These are phyloP conservation scores for Knoxia roxburghii DNA, from an alignment of 257 asterid species.

Conservation along the genomic window DNA sequence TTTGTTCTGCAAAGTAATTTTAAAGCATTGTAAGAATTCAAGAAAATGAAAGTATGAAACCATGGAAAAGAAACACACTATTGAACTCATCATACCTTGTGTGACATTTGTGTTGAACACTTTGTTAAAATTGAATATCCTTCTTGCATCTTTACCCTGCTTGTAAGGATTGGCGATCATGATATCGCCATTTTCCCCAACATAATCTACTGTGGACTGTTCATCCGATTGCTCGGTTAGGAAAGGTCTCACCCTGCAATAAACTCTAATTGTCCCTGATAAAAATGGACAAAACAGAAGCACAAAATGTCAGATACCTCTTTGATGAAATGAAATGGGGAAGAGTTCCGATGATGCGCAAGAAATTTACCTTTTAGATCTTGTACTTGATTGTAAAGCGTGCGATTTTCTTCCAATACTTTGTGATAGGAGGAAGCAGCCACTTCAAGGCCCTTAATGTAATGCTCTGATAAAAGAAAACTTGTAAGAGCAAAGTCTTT, in stretches of 20 bases:
- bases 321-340: neutral
- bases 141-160: constrained; percentile 82
- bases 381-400: constrained; percentile 86
- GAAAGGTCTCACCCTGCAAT: constrained; percentile 83
- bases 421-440: constrained; percentile 72
- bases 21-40: constrained; percentile 14
- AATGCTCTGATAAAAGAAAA: constrained; percentile 42
- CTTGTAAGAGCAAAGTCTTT: neutral
- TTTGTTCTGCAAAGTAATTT: constrained; percentile 56
- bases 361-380: constrained; percentile 69
- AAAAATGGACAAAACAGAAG: neutral
- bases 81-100: constrained; percentile 49
- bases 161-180: constrained; percentile 76
- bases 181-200: constrained; percentile 88
- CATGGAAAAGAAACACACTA: constrained; percentile 7
- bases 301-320: neutral
- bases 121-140: constrained; percentile 74
- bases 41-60: neutral
- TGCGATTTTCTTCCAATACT: constrained; percentile 81
- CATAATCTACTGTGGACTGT: constrained; percentile 74
- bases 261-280: constrained; percentile 81
- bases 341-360: neutral
- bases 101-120: constrained; percentile 63
- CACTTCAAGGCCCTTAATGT: constrained; percentile 62
- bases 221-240: constrained; percentile 48